Evolutionary conservation across 805 yeast species (phyloP), one percentile per base, ranked within the genome.

Genomic region (Teunomyces aglyptinius): DNA sequence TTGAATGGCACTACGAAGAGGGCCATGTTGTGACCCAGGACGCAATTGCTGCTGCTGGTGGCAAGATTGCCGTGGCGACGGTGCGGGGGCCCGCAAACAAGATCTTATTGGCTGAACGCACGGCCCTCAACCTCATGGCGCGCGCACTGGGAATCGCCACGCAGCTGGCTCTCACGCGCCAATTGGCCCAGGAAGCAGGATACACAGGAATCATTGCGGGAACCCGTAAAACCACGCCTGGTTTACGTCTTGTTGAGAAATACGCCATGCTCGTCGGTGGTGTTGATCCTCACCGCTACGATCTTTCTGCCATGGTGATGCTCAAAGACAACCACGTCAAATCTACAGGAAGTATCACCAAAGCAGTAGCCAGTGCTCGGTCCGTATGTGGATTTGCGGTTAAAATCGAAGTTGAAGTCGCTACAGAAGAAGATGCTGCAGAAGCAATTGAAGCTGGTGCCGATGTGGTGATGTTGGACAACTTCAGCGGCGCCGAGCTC

Each of bases 211-310:
- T 85, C 19, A 89, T 91, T 61, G 97, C 98, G 0, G 98, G 97
- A 5, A 91, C 98, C 1, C 80, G 98, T 61, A 91, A 91, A 68
- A 92, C 97, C n/a, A 92, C 98, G 0, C 98, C 98, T 0, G 98
- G 98, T 0, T 77, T 91, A 51, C 80, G 98, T 59, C 73, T 84
- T 36, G 68, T 92, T 48, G 98, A 91, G 62, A 91, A 91, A 64
- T 91, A 91, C 67, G 85, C 96, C 19, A 92, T 91, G 98, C 70
- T 89, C 27, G 95, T 91, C 7, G 98, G 97, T 27, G 97, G 97
- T 3, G 86, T 89, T 46, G 98, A 91, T 61, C 78, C 94, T 46
- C 98, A 91, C 65, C 76, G 98, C 52, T 89, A 89, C 61, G 97
- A 92, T 62, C 78, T 91, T 47, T 84, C 94, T 38, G 80, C 94